A percentile compares a stretch with the other conserved stretches of the same genome.
Evolutionary conservation across 208 protist genomes (phyloP).

Genomic region (Perkinsela sp.): DNA sequence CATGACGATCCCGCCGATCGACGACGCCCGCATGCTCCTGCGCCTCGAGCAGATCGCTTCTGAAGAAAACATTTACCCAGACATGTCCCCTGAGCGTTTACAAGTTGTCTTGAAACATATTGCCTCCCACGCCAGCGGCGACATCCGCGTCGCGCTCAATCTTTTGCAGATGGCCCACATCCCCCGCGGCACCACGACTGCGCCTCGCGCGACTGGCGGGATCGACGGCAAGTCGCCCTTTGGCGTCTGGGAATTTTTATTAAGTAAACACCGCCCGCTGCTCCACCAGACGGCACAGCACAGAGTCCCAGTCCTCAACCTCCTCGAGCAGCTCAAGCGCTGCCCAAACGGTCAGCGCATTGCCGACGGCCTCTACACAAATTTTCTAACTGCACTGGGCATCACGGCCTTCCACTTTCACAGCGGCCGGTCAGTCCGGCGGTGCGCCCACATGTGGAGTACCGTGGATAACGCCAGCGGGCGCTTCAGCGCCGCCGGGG

Average conservation of each 20-base stretch:
- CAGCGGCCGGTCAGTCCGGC: not conserved
- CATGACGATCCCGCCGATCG: not conserved
- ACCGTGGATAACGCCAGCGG: not conserved
- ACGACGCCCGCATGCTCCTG: not conserved
- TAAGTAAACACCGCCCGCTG: not conserved
- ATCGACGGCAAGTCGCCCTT: not conserved
- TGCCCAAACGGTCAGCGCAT: not conserved
- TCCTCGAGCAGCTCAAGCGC: not conserved
- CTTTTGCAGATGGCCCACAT: not conserved
- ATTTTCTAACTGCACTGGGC: not conserved
- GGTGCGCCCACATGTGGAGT: not conserved
- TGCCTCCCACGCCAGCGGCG: not conserved
- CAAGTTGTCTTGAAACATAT: not conserved
- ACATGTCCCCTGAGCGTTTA: not conserved
- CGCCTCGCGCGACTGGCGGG: not conserved
- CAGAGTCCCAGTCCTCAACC: not conserved
- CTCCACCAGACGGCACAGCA: not conserved
- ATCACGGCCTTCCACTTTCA: not conserved
- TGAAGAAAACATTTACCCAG: not conserved
- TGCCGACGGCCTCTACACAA: not conserved
- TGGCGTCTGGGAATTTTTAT: not conserved
- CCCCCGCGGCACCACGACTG: not conserved
- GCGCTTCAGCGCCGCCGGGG: not conserved
- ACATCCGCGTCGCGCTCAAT: not conserved
- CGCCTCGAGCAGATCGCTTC: not conserved